Evolutionary conservation across 805 yeast species (phyloP), one percentile per base, ranked within the genome.

Genomic region (Wickerhamia fluorescens): DNA sequence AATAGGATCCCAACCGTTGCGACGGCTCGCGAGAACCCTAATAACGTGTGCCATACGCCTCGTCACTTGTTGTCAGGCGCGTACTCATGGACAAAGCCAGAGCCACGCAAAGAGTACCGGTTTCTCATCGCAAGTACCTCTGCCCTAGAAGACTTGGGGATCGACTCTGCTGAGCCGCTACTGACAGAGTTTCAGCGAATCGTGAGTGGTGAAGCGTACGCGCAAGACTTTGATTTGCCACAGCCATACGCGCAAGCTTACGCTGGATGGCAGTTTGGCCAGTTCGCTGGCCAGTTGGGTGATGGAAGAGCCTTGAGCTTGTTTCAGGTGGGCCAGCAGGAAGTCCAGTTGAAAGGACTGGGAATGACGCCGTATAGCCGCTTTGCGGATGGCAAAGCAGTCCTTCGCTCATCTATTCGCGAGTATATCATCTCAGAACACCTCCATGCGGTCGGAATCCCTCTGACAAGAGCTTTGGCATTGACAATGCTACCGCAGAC

Each of bases 301-400:
- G 98, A 89, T 52, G 98, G 98, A 1, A 62, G 98, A 35, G 96
- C 86, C 2, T 71, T 78, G 5, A 85, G 82, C 45, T 57, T 89
- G 25, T 88, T 89, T 57, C 89, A 83, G 39, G 56, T 80, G 0
- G 14, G 21, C 7, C 20, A 15, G 16, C 22, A 25, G 9, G 89
- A 79, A 38, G 41, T 89, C 2, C 97, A 89, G 56, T 56, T 89
- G 38, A 89, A 89, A 58, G 98, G 98, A 0, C 75, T 92, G 3
- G 98, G 98, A 0, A 61, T 72, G 40, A 89, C 97, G 0, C 96
- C 97, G 1, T 89, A 70, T 51, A 82, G 95, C 0, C 68, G 98
- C 35, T 89, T 88, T 65, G 97, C 96, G 1, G 98, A 89, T 56
- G 98, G 98, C 4, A 86, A 85, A 47, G 96, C 97, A 0, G 94